Evolutionary conservation across 805 yeast species (phyloP), one percentile per base, ranked within the genome.

Genomic region (Nakazawaea holstii): DNA sequence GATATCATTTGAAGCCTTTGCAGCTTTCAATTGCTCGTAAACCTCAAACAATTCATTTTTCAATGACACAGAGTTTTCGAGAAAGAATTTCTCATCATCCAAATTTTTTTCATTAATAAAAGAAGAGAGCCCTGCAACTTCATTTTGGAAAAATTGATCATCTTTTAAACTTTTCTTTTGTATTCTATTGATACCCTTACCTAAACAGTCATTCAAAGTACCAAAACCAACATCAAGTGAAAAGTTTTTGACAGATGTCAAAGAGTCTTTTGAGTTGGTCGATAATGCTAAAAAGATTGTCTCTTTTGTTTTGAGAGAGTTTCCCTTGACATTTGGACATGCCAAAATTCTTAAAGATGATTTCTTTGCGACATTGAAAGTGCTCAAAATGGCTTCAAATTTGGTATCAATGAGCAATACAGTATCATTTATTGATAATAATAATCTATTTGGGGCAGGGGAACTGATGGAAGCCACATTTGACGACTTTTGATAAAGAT

Each of bases 141-240:
- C 54, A 26, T 51, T 54, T 8, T 45, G 38, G 43, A 51, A 35
- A 53, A 45, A 45, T 48, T 44, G 17, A 48, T 55, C 35, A 48
- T 48, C 41, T 45, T 45, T 53, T 47, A 55, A 36, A 30, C 43
- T 33, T 27, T 49, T 46, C 36, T 50, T 49, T 13, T 47, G 52
- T 2, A 43, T 45, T 10, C 39, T 41, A 35, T 57, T 55, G 29
- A 80, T 67, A 35, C 83, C 77, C 57, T 80, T 84, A 27, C 91
- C 91, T 28, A 87, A 60, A 10, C 87, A 79, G 55, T 86, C 90
- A 50, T 79, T 76, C 49, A 87, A 69, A 43, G 76, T 77, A 55
- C 87, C 87, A 33, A 77, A 65, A 5, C 94, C 95, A 32, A 81
- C 78, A 50, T 82, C 78, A 35, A 83, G 62, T 43, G 72, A 69